phyloP scores from a whole-genome alignment of 352 stramenopile genomes.

The Phytopythium oedochilum region DNA sequence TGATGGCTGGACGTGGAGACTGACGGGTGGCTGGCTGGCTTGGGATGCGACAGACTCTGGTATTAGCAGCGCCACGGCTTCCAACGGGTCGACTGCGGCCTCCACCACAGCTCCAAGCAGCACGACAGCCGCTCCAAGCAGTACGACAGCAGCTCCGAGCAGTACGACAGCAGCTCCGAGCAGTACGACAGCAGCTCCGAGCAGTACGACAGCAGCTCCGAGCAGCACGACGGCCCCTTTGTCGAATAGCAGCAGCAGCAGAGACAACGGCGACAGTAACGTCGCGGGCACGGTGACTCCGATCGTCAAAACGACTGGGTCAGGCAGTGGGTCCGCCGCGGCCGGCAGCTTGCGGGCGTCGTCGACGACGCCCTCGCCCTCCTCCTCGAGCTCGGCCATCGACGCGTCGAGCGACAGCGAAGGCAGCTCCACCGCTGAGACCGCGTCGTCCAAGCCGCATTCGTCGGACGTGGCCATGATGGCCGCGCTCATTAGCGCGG shows the following conservation, averaged over 20 bases:
- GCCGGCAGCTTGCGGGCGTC: not conserved
- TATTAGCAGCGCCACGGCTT: not conserved
- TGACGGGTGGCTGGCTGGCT: no score
- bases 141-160: not conserved
- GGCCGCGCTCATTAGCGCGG: slow-evolving; percentile 31
- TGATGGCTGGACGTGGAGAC: no score
- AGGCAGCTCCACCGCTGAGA: not conserved
- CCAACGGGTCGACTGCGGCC: not conserved
- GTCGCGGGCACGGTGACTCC: not conserved
- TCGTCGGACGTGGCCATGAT: slow-evolving; percentile 37
- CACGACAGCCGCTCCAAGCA: not conserved
- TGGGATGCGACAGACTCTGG: not conserved
- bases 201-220: not conserved
- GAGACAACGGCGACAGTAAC: not conserved
- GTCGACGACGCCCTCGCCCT: not conserved
- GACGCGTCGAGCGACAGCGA: not conserved
- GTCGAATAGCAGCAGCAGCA: not conserved
- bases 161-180: not conserved
- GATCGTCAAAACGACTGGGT: not conserved
- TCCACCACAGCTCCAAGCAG: not conserved
- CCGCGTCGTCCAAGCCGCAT: no score
- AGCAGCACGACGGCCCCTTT: not conserved
- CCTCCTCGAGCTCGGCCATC: not conserved
- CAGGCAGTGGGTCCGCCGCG: not conserved
- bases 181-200: not conserved